Conservation (phyloP, 164 flowering plant genomes). For the Umbellularia californica region DNA sequence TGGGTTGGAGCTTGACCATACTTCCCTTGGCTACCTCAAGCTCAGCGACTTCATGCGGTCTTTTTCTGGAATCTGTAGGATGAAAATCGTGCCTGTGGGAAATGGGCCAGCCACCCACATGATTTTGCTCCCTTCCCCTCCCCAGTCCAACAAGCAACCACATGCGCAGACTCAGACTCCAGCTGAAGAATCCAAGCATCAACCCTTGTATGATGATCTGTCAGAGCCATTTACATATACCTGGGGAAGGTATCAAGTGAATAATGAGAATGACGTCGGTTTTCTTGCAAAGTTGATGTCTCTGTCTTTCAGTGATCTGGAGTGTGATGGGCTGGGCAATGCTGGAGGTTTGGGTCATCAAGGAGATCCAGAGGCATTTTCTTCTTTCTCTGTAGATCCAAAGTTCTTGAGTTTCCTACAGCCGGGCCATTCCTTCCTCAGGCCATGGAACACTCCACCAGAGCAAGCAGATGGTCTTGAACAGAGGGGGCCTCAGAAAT, state of each 20-base stretch:
- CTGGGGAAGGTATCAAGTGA: neutral
- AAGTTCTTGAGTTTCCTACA: conserved; percentile 26
- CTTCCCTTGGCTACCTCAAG: conserved; percentile 51
- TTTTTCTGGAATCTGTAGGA: conserved; percentile 35
- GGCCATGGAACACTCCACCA: conserved; percentile 17
- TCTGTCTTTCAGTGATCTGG: conserved; percentile 4
- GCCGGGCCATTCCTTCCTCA: conserved; percentile 23
- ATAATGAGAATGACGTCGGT: conserved; percentile 6
- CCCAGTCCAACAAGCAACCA: neutral
- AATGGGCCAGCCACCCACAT: conserved; percentile 41
- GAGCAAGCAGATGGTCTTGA: conserved; percentile 9
- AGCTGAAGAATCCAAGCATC: neutral
- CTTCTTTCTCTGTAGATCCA: neutral
- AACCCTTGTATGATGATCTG: conserved; percentile 3
- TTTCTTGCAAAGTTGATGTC: conserved; percentile 12
- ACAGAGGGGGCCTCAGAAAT: neutral
- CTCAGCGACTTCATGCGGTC: conserved; percentile 55
- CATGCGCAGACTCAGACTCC: conserved; percentile 1
- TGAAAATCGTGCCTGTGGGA: conserved; percentile 37
- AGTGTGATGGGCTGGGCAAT: conserved; percentile 2
- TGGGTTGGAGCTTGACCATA: conserved; percentile 54
- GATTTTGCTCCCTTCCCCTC: conserved; percentile 40
- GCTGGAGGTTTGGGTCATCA: neutral
- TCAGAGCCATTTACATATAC: too few relatives aligned
- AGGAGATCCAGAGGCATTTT: conserved; percentile 3